Evolutionary conservation across 1,284 basidiomycete species (phyloP).

Genomic region (Paramarasmius palmivorus): DNA sequence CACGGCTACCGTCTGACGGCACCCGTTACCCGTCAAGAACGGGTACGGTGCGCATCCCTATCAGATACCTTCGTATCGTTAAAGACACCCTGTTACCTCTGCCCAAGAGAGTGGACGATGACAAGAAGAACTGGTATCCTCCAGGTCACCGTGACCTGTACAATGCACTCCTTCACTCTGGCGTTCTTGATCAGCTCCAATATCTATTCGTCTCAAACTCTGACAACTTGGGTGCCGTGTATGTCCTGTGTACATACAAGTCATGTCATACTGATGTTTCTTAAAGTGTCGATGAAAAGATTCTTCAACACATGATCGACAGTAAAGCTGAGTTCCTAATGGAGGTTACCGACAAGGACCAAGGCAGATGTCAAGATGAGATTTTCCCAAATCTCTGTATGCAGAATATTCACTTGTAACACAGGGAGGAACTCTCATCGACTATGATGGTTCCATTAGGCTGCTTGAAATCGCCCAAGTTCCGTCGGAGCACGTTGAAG

Average conservation of each 20-base stretch:
- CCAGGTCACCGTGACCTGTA: conserved; percentile 99
- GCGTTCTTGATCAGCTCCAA: conserved; percentile 94
- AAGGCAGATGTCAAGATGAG: conserved; percentile 95
- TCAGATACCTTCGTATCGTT: conserved; percentile 96
- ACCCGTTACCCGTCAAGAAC: too few relatives aligned
- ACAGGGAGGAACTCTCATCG: conserved; percentile 94
- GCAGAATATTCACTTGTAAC: conserved; percentile 1
- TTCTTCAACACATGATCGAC: conserved; percentile 91
- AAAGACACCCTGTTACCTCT: conserved; percentile 93
- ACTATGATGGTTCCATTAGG: conserved; percentile 93
- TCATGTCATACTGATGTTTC: conserved; percentile 3
- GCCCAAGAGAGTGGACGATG: conserved; percentile 83
- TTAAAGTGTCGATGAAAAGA: conserved; percentile 75
- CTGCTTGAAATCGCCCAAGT: conserved; percentile 99
- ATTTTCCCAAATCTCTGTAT: not conserved
- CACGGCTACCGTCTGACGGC: too few relatives aligned
- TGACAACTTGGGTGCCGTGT: conserved; percentile 98
- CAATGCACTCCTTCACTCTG: conserved; percentile 92
- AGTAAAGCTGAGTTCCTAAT: conserved; percentile 90
- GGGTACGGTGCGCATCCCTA: too few relatives aligned
- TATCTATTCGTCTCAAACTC: conserved; percentile 99
- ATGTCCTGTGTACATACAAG: conserved; percentile 41
- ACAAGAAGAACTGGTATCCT: conserved; percentile 98
- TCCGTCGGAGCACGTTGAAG: conserved; percentile 95
- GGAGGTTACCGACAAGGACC: conserved; percentile 99